A percentile compares a stretch with the other conserved stretches of the same genome.
phyloP scores from a whole-genome alignment of 805 yeast species.

The Millerozyma miso region DNA sequence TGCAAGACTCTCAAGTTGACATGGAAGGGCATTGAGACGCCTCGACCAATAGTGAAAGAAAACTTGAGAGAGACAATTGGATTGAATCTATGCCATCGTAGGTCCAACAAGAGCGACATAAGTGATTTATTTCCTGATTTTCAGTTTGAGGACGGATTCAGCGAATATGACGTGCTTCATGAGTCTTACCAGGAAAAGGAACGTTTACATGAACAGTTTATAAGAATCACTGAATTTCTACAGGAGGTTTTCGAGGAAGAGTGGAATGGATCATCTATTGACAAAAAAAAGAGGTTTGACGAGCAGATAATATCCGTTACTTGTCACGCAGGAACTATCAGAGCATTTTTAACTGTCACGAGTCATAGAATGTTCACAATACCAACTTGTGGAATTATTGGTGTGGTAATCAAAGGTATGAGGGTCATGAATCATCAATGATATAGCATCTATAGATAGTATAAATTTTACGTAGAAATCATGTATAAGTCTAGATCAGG shows the following conservation, averaged over 20 bases:
- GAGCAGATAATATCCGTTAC: constrained; percentile 42
- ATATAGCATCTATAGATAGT: neutral
- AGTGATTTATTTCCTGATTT: constrained; percentile 32
- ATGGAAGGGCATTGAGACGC: constrained; percentile 33
- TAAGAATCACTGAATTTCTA: constrained; percentile 43
- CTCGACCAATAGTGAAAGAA: constrained; percentile 35
- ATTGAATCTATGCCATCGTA: constrained; percentile 52
- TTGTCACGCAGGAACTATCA: constrained; percentile 60
- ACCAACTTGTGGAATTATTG: constrained; percentile 59
- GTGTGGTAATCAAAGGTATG: constrained; percentile 45
- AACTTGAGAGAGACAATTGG: constrained; percentile 58
- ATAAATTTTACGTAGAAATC: neutral
- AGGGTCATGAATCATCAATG: neutral
- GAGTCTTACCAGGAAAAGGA: constrained; percentile 33
- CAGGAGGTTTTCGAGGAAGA: constrained; percentile 27
- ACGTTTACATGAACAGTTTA: constrained; percentile 41
- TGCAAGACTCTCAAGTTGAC: constrained; percentile 48
- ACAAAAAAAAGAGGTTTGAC: constrained; percentile 16
- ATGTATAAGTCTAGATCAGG: too few relatives aligned
- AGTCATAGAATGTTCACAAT: constrained; percentile 50
- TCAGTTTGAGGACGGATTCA: constrained; percentile 36
- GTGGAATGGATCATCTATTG: neutral
- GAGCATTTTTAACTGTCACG: constrained; percentile 46
- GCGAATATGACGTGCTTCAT: constrained; percentile 45
- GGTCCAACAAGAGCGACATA: constrained; percentile 37